Evolutionary conservation across 306 rosid species (phyloP), one percentile per base, ranked within the genome.

Genomic region (Rosa rugosa): DNA sequence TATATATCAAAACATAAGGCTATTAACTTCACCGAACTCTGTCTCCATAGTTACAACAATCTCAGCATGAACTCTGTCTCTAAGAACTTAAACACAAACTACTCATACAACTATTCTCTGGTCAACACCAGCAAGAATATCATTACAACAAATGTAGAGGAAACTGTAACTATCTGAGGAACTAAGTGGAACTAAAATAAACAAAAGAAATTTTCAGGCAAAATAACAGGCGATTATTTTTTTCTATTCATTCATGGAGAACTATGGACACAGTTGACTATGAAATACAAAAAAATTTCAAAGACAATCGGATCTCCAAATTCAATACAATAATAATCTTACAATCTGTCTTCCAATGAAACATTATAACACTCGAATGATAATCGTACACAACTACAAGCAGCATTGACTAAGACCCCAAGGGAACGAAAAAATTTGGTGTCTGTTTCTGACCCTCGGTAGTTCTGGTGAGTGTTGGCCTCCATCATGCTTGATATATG

Each of bases 291-390:
- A 81, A 27, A 42, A 23, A 0, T 69, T 57, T 75, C 79, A 75
- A 62, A 13, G 68, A 40, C 75, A 70, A 64, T 1, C 13, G 42
- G 66, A 73, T 23, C 38, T 59, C 25, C 70, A 45, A 70, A 42
- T 40, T 50, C 67, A 78, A 77, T 73, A 81, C 78, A 80, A 44
- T n/a, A 77, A 62, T 38, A 59, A 22, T 31, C 46, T 76, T 45
- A 76, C 40, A 31, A 11, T 62, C 27, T 11, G 8, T 5, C n/a
- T 42, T n/a, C 10, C 34, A n/a, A 44, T 42, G 31, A 42, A n/a
- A 69, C 34, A 44, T 11, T n/a, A 69, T n/a, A 42, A 57, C 60
- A 64, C 49, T 76, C 70, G 27, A 80, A 27, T 11, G 50, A 44
- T 38, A 41, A 51, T 27, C 79, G 36, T 71, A 73, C 62, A 75